Base-by-base conservation (phyloP, 345 rosid species). In the Lagerstroemia speciosa region DNA sequence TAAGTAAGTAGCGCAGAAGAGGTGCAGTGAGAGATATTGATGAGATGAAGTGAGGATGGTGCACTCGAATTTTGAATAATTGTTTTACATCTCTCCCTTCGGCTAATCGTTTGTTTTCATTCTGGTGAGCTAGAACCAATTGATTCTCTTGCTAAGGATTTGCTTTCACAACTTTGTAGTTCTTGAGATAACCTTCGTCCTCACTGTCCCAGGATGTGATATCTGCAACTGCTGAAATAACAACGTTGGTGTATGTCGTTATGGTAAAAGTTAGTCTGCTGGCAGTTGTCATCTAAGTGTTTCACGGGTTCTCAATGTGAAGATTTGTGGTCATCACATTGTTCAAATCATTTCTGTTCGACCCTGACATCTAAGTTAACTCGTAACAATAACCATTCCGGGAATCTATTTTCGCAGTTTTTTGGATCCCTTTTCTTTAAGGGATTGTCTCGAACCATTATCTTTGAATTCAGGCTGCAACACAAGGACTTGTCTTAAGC, bases 1-100 rank as follows among this genome's bases (percentile, higher is more conserved):
- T 68, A 73, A 72, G 53, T 68, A 73, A 72, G 53, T 68, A 41
- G 63, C 52, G 38, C 48, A 22, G 24, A 65, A 3, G 67, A 34
- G 67, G 2, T 22, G 1, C 38, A 48, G 31, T 22, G n/a, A 45
- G 32, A n/a, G 33, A 24, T 6, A 6, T 55, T 5, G 24, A 1
- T 55, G 14, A 8, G 38, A 36, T 9, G 8, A 14, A 58, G 20
- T 27, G 29, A 53, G 60, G 60, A 58, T 58, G 29, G 34, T 27
- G 34, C 33, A 5, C 20, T 12, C 19, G 2, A 58, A 58, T 58
- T 58, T 58, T 30, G 33, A 58, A 58, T 58, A 58, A 29, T 58
- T 27, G 19, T 10, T 27, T 29, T 6, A 24, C 16, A 10, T 6
- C 27, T 52, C 58, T 5, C 1, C 46, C 27, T 3, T 11, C 29